Evolutionary conservation across 2,329 filamentous ascomycete species (phyloP).

Genomic region (Apiospora malaysiana): DNA sequence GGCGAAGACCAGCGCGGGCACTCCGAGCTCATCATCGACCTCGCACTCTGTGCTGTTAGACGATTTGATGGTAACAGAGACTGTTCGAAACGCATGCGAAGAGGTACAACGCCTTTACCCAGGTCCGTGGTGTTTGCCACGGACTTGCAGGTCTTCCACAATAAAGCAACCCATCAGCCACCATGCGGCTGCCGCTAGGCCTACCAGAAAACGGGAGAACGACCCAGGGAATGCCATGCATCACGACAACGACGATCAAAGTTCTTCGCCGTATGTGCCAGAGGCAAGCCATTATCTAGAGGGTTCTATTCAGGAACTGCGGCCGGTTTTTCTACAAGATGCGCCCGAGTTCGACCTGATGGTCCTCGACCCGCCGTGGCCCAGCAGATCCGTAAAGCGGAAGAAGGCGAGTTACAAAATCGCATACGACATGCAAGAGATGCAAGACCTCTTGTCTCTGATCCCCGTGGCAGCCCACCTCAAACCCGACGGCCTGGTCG

Average conservation of each 20-base stretch:
- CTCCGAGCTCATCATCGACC: not conserved
- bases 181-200: slow-evolving; percentile 17
- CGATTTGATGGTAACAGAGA: slow-evolving; percentile 58
- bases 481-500: slow-evolving; percentile 62
- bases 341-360: slow-evolving; percentile 69
- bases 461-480: slow-evolving; percentile 65
- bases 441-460: slow-evolving; percentile 54
- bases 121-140: slow-evolving; percentile 56
- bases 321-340: slow-evolving; percentile 46
- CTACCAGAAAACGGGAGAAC: slow-evolving; percentile 26
- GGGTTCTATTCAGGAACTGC: slow-evolving; percentile 52
- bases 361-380: slow-evolving; percentile 81
- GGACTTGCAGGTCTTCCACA: slow-evolving; percentile 35
- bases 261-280: slow-evolving; percentile 44
- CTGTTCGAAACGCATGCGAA: slow-evolving; percentile 51
- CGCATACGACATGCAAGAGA: slow-evolving; percentile 51
- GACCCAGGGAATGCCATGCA: slow-evolving; percentile 24
- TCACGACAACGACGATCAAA: slow-evolving; percentile 18
- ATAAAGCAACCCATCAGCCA: not conserved
- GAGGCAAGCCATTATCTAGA: slow-evolving; percentile 51
- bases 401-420: slow-evolving; percentile 58
- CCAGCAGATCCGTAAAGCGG: slow-evolving; percentile 74
- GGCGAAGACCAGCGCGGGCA: slow-evolving; percentile 42
- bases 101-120: slow-evolving; percentile 41
- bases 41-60: slow-evolving; percentile 56